Evolutionary conservation across 139 green algal species (phyloP), one percentile per base, ranked within the genome.

Genomic region (Coelastrella sp.): DNA sequence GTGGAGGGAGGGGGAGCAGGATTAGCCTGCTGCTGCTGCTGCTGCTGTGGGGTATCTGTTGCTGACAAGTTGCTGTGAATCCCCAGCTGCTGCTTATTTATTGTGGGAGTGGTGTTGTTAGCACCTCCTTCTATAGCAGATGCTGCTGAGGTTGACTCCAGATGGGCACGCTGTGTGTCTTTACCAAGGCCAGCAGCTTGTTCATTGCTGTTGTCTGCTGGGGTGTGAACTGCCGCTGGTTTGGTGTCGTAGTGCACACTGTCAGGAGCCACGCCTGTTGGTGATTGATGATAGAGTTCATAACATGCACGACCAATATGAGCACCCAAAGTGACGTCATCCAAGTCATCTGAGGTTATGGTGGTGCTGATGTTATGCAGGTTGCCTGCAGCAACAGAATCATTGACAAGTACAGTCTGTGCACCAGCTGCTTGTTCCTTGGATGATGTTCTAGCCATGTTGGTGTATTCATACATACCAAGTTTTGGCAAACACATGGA

Each of bases 231-330:
- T 30, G 30, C 40, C 21, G 45, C 63, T 32, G 73, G 69, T 50
- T 71, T 79, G 32, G 71, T 25, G 0, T 79, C 21, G 60, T 95
- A 96, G 72, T 88, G 86, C 0, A 88, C 91, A 13, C 94, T 94
- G 72, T 96, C 92, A 0, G 93, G 91, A 3, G 91, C 88, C 50
- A 96, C 72, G 1, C 92, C 92, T 21, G 69, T 87, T 23, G 89
- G 88, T 21, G 66, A 27, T 25, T 78, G 69, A 48, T 83, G 76
- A 23, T 81, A 81, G 9, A 81, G 87, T 85, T 95, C 89, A 85
- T 96, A 96, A 88, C 95, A 98, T 2, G 91, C 95, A 37, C 66
- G 73, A 85, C 93, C 93, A 8, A 98, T 90, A 21, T 94, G 84
- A 48, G 89, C 53, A 0, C 94, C 95, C 8, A 96, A 78, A 51